Base-by-base conservation (phyloP, 2,329 filamentous ascomycete genomes). In the Tolypocladium tropicale region DNA sequence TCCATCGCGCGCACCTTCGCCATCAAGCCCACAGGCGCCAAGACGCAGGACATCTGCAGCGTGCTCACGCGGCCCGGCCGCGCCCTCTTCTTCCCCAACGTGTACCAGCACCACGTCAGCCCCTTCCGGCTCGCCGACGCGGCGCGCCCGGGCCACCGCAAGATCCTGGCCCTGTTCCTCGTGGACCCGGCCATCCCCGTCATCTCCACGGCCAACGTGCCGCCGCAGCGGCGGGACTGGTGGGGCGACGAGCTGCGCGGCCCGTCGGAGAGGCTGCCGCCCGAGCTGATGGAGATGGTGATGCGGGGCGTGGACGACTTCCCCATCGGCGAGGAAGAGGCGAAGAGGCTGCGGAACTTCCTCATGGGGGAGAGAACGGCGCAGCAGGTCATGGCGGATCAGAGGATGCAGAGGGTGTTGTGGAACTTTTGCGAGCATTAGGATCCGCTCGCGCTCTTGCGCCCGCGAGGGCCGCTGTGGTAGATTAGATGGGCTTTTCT, bases 121-220 rank as follows among this genome's bases (percentile, higher is more conserved):
- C 72, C 76, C 0, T 85, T 85, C 60, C 59, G 65, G 7, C 74
- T 86, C 0, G 66, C 59, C 0, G 82, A 87, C 61, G 67, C 66
- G 3, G 75, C 76, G 0, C 74, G 71, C 21, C 74, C 79, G 0
- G 83, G 84, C 2, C 78, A 85, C 61, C 74, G 81, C 21, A 81
- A 81, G 63, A 80, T 85, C 50, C 67, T 86, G 3, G 80, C 79
- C 0, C 68, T 86, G 11, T 86, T 80, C 63, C 73, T 86, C 2
- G 77, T 86, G 2, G 81, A 86, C 62, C 84, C 83, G 0, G 62
- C 74, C 23, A 61, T 72, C 1, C 74, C 74, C 1, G 54, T 77
- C 67, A 67, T 74, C 55, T 72, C 70, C 1, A 76, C 74, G 6
- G 70, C 71, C 28, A 76, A 75, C 25, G 71, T 76, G 28, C 72